A percentile compares a stretch with the other conserved stretches of the same genome.
These are phyloP conservation scores for Phyllosticta citribraziliensis DNA, from an alignment of 2,329 filamentous ascomycete species.

Conservation along the genomic window DNA sequence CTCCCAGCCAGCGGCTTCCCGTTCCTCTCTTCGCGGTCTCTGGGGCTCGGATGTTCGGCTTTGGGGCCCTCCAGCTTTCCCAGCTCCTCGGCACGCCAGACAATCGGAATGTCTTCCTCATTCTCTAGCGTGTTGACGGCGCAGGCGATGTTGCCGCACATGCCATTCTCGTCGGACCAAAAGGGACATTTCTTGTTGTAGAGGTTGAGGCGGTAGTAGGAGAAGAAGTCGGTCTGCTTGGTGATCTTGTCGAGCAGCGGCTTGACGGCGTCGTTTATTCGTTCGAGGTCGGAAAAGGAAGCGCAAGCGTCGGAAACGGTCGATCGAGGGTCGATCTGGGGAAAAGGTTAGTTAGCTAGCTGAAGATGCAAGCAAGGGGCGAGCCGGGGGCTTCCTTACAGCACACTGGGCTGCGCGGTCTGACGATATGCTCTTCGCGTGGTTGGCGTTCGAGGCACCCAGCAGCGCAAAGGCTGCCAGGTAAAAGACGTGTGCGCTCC, in stretches of 20 bases:
- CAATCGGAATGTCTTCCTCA: slow-evolving; percentile 82
- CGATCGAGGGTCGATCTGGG: slow-evolving; percentile 73
- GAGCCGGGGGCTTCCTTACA: slow-evolving; percentile 35
- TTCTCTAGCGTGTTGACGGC: slow-evolving; percentile 92
- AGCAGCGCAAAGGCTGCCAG: slow-evolving; percentile 53
- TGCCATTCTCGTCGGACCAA: slow-evolving; percentile 84
- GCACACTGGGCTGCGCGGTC: slow-evolving; percentile 42
- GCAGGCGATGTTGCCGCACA: slow-evolving; percentile 96
- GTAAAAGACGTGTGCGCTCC: slow-evolving; percentile 48
- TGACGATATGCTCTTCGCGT: slow-evolving; percentile 24
- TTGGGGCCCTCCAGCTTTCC: slow-evolving; percentile 86
- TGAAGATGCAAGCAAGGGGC: slow-evolving; percentile 14
- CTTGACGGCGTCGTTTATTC: slow-evolving; percentile 66
- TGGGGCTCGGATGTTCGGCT: slow-evolving; percentile 76
- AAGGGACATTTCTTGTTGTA: slow-evolving; percentile 94
- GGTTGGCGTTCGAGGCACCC: slow-evolving; percentile 36
- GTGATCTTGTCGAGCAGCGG: slow-evolving; percentile 74
- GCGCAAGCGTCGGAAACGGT: slow-evolving; percentile 92
- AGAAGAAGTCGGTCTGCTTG: slow-evolving; percentile 89
- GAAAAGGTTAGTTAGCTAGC: neutral
- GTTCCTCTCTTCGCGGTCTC: slow-evolving; percentile 59
- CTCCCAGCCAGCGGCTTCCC: slow-evolving; percentile 69
- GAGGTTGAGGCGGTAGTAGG: slow-evolving; percentile 89
- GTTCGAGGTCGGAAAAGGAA: slow-evolving; percentile 83
- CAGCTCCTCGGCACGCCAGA: slow-evolving; percentile 86